A percentile compares a stretch with the other conserved stretches of the same genome.
Evolutionary conservation across 495 filamentous ascomycete genomes (phyloP).

Genomic region (Penicillium chermesinum): DNA sequence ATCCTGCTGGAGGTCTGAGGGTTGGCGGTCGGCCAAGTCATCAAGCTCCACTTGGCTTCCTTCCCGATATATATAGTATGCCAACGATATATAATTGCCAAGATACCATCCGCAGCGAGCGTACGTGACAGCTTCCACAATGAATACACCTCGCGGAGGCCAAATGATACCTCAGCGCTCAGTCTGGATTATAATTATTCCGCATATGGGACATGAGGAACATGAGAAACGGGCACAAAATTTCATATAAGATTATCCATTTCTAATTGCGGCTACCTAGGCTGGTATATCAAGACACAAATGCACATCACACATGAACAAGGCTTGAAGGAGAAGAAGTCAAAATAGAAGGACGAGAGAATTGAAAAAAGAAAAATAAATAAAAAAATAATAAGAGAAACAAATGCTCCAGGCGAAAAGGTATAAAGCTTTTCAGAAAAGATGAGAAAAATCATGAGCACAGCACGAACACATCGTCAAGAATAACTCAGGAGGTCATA

Average conservation of each 20-base stretch:
- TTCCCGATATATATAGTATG: no score
- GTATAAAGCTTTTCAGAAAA: conserved; percentile 19
- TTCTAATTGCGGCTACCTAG: conserved; percentile 21
- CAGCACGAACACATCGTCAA: conserved; percentile 3
- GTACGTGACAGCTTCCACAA: no score
- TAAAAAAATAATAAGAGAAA: no score
- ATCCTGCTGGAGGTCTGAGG: no score
- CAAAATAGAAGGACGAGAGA: background rate
- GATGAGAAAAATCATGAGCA: conserved; percentile 6
- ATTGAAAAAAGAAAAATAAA: conserved; percentile 7
- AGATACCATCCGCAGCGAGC: no score
- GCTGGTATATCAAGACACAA: conserved; percentile 17
- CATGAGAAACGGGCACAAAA: background rate
- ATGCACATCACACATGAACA: conserved; percentile 9
- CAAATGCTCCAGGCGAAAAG: conserved; percentile 12
- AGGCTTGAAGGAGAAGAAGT: background rate
- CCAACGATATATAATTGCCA: no score
- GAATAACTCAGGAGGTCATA: conserved; percentile 1
- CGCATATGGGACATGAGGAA: no score
- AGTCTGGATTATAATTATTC: no score
- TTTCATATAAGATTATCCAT: conserved; percentile 10
- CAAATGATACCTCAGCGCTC: no score
- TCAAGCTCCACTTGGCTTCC: no score
- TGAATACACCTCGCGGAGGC: no score
- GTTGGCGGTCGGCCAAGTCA: no score